Percentiles rank a stretch among this genome's conserved stretches.
These are phyloP conservation scores for Colletotrichum sp. DNA, from an alignment of 2,329 filamentous ascomycete species.

Conservation along the genomic window DNA sequence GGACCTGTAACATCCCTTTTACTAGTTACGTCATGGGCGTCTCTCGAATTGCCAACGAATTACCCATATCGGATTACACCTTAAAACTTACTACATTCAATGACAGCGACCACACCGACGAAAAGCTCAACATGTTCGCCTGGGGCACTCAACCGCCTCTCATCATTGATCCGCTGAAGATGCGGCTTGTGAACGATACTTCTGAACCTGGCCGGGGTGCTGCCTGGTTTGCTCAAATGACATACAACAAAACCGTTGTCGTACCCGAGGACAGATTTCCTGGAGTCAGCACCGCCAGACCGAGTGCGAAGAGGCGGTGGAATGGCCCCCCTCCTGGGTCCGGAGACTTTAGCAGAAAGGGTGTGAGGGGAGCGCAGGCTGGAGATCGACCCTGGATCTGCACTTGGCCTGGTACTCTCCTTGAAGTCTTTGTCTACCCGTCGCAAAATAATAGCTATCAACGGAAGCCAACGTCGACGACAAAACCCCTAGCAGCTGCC, in stretches of 20 bases:
- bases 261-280: conserved; percentile 47
- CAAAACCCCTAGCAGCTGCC: background rate
- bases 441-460: conserved; percentile 50
- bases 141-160: conserved; percentile 60
- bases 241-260: conserved; percentile 62
- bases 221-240: conserved; percentile 57
- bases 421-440: conserved; percentile 63
- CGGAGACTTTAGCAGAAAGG: conserved; percentile 41
- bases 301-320: conserved; percentile 9
- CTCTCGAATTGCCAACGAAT: conserved; percentile 25
- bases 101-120: conserved; percentile 36
- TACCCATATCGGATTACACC: conserved; percentile 42
- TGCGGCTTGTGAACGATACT: conserved; percentile 57
- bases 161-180: conserved; percentile 38
- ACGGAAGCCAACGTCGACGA: background rate
- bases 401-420: conserved; percentile 58
- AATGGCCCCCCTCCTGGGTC: background rate
- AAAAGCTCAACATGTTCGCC: conserved; percentile 27
- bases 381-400: conserved; percentile 65
- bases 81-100: conserved; percentile 41
- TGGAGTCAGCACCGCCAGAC: conserved; percentile 15
- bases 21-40: conserved; percentile 50
- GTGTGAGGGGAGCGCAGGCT: conserved; percentile 34
- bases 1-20: conserved; percentile 64
- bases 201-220: conserved; percentile 52